These are phyloP conservation scores for Sporobolomyces phaffii DNA, from an alignment of 768 basidiomycete species.

Conservation along the genomic window DNA sequence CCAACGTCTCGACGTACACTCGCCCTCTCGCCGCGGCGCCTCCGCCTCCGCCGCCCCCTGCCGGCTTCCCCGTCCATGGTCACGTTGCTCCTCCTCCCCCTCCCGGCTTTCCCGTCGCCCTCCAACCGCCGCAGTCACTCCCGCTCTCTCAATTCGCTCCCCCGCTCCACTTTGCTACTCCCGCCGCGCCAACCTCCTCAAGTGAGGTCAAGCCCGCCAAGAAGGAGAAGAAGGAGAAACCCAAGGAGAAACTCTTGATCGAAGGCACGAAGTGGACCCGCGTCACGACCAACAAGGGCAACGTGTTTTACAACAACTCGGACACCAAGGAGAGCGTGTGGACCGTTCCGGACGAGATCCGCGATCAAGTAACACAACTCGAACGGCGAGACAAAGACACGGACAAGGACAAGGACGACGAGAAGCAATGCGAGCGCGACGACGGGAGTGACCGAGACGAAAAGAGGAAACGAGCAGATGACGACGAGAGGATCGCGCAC, in stretches of 20 bases:
- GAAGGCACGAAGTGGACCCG: conserved; percentile 85
- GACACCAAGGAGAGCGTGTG: conserved; percentile 76
- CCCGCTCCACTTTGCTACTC: conserved; percentile 34
- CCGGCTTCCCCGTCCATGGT: conserved; percentile 46
- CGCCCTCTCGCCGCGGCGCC: conserved; percentile 56
- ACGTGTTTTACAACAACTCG: conserved; percentile 84
- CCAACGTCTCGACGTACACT: conserved; percentile 78
- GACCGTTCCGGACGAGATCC: conserved; percentile 82
- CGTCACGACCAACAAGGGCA: conserved; percentile 81
- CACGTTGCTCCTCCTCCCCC: conserved; percentile 21
- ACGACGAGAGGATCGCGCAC: conserved; percentile 42
- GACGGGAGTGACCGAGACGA: conserved; percentile 7
- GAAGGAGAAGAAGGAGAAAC: conserved; percentile 78
- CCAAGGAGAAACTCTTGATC: conserved; percentile 70
- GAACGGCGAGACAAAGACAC: conserved; percentile 48
- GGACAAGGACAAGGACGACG: conserved; percentile 33
- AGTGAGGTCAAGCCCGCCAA: neutral
- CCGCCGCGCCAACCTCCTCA: neutral
- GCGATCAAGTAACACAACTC: conserved; percentile 59
- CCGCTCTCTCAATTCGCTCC: conserved; percentile 47
- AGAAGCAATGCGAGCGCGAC: conserved; percentile 32
- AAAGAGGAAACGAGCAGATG: conserved; percentile 27
- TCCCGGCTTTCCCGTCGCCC: conserved; percentile 9
- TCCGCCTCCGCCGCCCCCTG: conserved; percentile 42
- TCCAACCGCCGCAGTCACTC: neutral